These are phyloP conservation scores for Populus euphratica DNA, from an alignment of 345 rosid species.

Conservation along the genomic window DNA sequence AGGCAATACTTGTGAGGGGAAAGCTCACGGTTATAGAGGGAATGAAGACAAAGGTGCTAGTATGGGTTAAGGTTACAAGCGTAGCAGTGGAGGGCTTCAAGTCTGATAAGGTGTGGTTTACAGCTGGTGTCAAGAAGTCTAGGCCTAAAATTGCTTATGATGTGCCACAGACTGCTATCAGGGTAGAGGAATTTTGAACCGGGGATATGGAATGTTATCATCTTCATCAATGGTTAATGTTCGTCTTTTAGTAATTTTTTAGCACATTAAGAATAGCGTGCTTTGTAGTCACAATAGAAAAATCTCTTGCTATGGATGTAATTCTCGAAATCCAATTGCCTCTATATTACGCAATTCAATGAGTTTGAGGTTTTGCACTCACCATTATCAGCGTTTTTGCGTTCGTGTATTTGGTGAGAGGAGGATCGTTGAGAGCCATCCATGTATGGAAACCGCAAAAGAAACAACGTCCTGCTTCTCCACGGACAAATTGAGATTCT, in stretches of 20 bases:
- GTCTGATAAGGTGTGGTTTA: slow-evolving; percentile 92
- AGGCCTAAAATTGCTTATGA: slow-evolving; percentile 67
- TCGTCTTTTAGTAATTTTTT: background rate
- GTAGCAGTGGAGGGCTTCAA: slow-evolving; percentile 66
- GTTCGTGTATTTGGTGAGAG: background rate
- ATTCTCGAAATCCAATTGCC: background rate
- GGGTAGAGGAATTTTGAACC: slow-evolving; percentile 70
- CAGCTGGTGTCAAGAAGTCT: slow-evolving; percentile 88
- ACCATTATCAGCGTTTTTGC: background rate
- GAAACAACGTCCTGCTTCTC: background rate
- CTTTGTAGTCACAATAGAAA: background rate
- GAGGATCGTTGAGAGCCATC: background rate
- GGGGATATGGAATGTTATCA: background rate
- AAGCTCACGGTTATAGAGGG: slow-evolving; percentile 83
- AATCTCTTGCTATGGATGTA: background rate
- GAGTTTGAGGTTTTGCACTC: background rate
- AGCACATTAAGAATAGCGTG: background rate
- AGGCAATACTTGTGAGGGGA: slow-evolving; percentile 67
- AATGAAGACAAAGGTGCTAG: slow-evolving; percentile 90
- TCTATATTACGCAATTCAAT: background rate
- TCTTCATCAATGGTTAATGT: background rate
- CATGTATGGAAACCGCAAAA: background rate
- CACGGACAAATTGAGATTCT: background rate
- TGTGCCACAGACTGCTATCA: slow-evolving; percentile 50
- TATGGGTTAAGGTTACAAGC: slow-evolving; percentile 85